These are phyloP conservation scores for Porogramme epimiltina DNA, from an alignment of 1,284 basidiomycete genomes.

Conservation along the genomic window DNA sequence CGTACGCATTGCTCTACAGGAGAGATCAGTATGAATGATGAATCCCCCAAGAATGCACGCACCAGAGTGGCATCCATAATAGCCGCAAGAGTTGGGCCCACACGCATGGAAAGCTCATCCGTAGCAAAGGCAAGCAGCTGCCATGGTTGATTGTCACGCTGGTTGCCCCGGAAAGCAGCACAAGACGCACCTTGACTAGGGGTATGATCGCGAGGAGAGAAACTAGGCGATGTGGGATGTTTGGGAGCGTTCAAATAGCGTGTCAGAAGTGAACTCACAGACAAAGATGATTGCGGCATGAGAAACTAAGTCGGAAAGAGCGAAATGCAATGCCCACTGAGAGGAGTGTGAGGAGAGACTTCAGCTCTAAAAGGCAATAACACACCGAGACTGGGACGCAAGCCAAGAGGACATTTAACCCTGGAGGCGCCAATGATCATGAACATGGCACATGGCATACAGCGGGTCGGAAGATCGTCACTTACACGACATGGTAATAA, in stretches of 20 bases:
- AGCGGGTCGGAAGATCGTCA: constrained; percentile 6
- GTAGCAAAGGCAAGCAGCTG: constrained; percentile 86
- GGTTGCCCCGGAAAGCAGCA: too few relatives aligned
- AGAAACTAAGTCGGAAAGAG: constrained; percentile 41
- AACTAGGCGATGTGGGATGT: constrained; percentile 48
- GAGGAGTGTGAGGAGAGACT: neutral
- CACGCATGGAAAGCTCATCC: constrained; percentile 81
- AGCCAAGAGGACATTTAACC: constrained; percentile 63
- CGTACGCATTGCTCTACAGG: constrained; percentile 75
- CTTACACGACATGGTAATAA: constrained; percentile 57
- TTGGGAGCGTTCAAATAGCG: neutral
- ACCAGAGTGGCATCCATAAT: constrained; percentile 87
- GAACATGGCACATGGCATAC: too few relatives aligned
- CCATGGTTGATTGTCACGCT: too few relatives aligned
- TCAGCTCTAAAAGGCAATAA: constrained; percentile 11
- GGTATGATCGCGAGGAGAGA: constrained; percentile 76
- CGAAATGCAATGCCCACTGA: constrained; percentile 77
- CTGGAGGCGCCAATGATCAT: constrained; percentile 38
- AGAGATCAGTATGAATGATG: neutral
- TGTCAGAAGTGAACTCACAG: constrained; percentile 45
- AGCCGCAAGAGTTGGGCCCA: constrained; percentile 85
- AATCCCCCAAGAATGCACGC: constrained; percentile 26
- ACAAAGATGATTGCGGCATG: constrained; percentile 70
- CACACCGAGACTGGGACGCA: constrained; percentile 73
- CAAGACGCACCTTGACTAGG: constrained; percentile 71